Evolutionary conservation across 2,329 filamentous ascomycete species (phyloP), one percentile per base, ranked within the genome.

Genomic region (Myriosclerotinia curreyana): DNA sequence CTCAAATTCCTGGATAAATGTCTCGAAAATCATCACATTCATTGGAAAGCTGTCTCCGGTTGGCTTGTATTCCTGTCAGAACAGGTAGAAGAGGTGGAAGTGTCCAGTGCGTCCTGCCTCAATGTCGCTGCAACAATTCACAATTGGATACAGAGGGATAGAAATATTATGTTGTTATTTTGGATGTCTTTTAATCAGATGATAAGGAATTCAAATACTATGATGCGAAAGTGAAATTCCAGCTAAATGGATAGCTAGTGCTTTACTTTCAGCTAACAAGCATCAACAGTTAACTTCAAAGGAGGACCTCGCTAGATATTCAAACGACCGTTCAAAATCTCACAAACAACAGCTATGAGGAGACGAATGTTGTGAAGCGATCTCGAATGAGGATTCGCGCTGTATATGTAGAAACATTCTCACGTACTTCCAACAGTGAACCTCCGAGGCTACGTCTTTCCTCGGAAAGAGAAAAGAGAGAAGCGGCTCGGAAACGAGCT

Each of bases 331-430:
- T 38, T 54, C 34, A 40, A 40, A 25, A 54, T 54, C 36, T 36
- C 7, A 6, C 36, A 54, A 25, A 36, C 9, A 9, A 1, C 54
- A 44, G 17, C 25, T 17, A 4, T 2, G 6, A 36, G 20, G 1
- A 34, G 3, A 58, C 54, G 6, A 9, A 7, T 2, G 4, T 1
- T 15, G 54, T 46, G 25, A 34, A 5, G 12, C 12, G 6, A 11
- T 11, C 22, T 5, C 20, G 40, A 34, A 12, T 40, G 9, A 34
- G 5, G 15, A 42, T 55, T n/a, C 38, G n/a, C 38, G 14, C 4
- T 0, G 22, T 4, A 2, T 3, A 8, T 12, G 4, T 17, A 1
- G 11, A 9, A 17, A n/a, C 22, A 12, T 2, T 15, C 2, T 2
- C 3, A 28, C 17, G 9, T 4, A 7, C 1, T 20, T 8, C 9